phyloP scores from a whole-genome alignment of 2,329 filamentous ascomycete species.

The Endoconidiophora polonica region DNA sequence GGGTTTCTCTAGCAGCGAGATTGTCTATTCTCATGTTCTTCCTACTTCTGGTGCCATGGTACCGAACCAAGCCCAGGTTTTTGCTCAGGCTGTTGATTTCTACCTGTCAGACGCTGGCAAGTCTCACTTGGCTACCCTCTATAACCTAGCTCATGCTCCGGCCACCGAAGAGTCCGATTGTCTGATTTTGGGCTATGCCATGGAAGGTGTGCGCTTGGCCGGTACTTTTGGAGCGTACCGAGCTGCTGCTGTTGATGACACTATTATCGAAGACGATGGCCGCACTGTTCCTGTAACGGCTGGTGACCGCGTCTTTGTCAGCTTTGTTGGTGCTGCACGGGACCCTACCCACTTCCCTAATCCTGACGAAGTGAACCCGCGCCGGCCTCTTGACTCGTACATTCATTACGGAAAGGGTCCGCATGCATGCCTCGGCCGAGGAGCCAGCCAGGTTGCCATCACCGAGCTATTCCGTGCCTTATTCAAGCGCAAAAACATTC shows the following conservation, averaged over 20 bases:
- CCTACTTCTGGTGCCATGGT: slow-evolving; percentile 51
- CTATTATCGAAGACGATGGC: slow-evolving; percentile 32
- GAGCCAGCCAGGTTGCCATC: slow-evolving; percentile 43
- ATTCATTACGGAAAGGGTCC: slow-evolving; percentile 47
- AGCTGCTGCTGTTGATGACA: slow-evolving; percentile 29
- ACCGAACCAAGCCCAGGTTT: slow-evolving; percentile 55
- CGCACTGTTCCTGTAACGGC: slow-evolving; percentile 31
- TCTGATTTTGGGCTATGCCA: slow-evolving; percentile 48
- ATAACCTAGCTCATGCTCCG: slow-evolving; percentile 38
- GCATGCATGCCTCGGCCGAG: slow-evolving; percentile 44
- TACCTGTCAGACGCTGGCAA: slow-evolving; percentile 44
- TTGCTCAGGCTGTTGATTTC: slow-evolving; percentile 57
- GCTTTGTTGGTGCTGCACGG: slow-evolving; percentile 39
- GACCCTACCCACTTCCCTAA: slow-evolving; percentile 44
- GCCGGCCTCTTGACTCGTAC: slow-evolving; percentile 46
- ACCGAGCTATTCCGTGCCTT: slow-evolving; percentile 52
- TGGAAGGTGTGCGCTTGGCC: slow-evolving; percentile 55
- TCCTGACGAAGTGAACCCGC: slow-evolving; percentile 42
- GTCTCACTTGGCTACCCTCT: slow-evolving; percentile 41
- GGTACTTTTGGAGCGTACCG: slow-evolving; percentile 46
- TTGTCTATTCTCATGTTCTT: slow-evolving; percentile 54
- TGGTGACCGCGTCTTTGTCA: slow-evolving; percentile 46
- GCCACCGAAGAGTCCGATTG: slow-evolving; percentile 42
- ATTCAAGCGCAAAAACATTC: slow-evolving; percentile 42
- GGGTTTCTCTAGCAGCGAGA: slow-evolving; percentile 45